Evolutionary conservation across 768 basidiomycete genomes (phyloP), one percentile per base, ranked within the genome.

Genomic region (Rhodotorula paludigena): DNA sequence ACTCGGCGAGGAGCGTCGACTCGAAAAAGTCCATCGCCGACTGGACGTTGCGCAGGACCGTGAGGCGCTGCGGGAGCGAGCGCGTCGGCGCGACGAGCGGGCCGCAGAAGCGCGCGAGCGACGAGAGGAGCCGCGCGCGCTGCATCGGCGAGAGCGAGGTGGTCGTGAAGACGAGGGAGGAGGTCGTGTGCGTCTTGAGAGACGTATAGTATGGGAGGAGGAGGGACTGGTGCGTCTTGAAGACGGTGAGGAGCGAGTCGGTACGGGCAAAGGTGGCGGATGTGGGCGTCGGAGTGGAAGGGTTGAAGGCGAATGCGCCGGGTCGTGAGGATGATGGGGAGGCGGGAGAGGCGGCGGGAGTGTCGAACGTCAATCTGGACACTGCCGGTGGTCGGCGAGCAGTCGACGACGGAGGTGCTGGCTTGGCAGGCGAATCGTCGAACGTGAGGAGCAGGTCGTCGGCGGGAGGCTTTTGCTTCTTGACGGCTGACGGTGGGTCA

Each of bases 11-110:
- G 20, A 94, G 82, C 35, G 81, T 84, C 20, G 89, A 88, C 73
- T 97, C 91, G 78, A 94, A 98, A 9, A 90, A 83, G 74, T 97
- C 93, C 77, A 87, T 85, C 0, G 90, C 87, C 0, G 87, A 83
- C 20, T 88, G 84, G 28, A 97, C 81, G 21, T 88, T 84, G 5
- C 84, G 77, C 36, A 83, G 81, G 48, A 72, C 66, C 21, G 66
- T 66, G 44, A 32, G 15, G 42, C 89, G 81, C 30, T 83, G 78
- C 12, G 83, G 81, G 85, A 88, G 90, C 71, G 82, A 80, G 7
- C 84, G 82, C 3, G 92, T 79, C 1, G 94, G 92, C 69, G 88
- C 85, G 52, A 96, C 78, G 20, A 72, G 59, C 2, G 84, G 82
- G 0, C 62, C 36, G 87, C 94, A 84, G 75, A 90, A 94, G 1